Evolutionary conservation across 257 asterid species (phyloP).

Genomic region (Catharanthus roseus): DNA sequence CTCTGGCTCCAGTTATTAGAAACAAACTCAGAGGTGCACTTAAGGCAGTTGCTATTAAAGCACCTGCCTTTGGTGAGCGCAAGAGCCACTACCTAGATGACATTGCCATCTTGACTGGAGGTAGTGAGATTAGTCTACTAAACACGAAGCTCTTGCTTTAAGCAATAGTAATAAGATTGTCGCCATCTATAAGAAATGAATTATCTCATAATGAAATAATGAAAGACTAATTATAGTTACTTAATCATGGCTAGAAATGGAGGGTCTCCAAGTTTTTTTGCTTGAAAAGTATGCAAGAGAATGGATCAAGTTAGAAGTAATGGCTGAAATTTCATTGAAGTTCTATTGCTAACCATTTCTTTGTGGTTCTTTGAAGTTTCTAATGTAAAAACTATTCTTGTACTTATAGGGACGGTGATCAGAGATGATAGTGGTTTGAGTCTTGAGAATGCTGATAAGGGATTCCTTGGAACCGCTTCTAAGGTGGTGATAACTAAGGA

Average conservation of each 20-base stretch:
- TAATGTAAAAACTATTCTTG: background rate
- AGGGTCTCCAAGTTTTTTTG: too few relatives aligned
- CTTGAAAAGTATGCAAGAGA: background rate
- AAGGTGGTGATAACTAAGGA: conserved; percentile 69
- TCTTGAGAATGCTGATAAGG: conserved; percentile 51
- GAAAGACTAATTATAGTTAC: background rate
- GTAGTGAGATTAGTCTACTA: conserved; percentile 27
- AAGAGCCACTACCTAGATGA: conserved; percentile 79
- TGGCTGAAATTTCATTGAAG: background rate
- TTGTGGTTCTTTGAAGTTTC: background rate
- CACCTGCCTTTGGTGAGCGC: conserved; percentile 78
- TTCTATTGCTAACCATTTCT: background rate
- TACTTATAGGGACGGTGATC: conserved; percentile 58
- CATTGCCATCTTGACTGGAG: conserved; percentile 81
- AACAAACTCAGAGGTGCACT: conserved; percentile 67
- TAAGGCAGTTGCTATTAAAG: conserved; percentile 71
- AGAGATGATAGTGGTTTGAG: conserved; percentile 72
- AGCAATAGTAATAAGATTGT: background rate
- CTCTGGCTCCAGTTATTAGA: conserved; percentile 72
- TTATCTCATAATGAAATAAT: background rate
- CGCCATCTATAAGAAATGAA: background rate
- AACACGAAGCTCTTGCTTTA: background rate
- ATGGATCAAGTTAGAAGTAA: background rate
- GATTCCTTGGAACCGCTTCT: conserved; percentile 64
- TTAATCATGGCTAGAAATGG: too few relatives aligned